Evolutionary conservation across 148 eudicot species (phyloP).

Genomic region (Euryodendron excelsum): DNA sequence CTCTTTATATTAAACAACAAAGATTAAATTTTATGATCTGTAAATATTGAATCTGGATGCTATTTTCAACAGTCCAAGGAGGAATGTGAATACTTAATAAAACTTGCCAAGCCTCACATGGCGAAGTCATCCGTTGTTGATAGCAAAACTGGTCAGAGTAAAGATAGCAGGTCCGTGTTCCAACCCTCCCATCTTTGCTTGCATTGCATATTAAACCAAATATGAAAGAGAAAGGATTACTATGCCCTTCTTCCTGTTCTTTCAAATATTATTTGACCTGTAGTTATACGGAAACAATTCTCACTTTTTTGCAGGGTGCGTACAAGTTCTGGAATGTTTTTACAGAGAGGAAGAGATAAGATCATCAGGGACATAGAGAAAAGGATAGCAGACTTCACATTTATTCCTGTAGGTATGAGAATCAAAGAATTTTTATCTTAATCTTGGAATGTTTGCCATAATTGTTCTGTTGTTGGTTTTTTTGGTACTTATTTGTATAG

Average conservation of each 20-base stretch:
- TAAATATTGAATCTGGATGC: constrained; percentile 10
- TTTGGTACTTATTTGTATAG: neutral
- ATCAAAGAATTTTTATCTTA: neutral
- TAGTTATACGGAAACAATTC: neutral
- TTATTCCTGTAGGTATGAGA: constrained; percentile 84
- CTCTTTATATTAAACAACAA: neutral
- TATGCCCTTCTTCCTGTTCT: neutral
- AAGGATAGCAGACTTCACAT: constrained; percentile 77
- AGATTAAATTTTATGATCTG: too few species aligned
- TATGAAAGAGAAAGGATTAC: neutral
- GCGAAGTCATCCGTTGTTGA: constrained; percentile 89
- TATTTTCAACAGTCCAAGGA: constrained; percentile 66
- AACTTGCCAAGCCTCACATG: constrained; percentile 89
- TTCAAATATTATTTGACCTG: too few species aligned
- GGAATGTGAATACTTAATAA: constrained; percentile 80
- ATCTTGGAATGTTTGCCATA: neutral
- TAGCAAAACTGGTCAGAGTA: constrained; percentile 85
- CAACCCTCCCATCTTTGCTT: neutral
- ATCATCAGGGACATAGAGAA: constrained; percentile 68
- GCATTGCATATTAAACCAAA: neutral
- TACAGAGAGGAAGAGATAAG: constrained; percentile 76
- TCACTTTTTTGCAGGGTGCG: constrained; percentile 62
- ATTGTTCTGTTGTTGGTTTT: neutral
- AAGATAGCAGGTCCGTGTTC: constrained; percentile 79
- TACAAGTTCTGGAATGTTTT: constrained; percentile 92